phyloP scores from a whole-genome alignment of 1,139 yeast species.

The Williopsis jadinii region DNA sequence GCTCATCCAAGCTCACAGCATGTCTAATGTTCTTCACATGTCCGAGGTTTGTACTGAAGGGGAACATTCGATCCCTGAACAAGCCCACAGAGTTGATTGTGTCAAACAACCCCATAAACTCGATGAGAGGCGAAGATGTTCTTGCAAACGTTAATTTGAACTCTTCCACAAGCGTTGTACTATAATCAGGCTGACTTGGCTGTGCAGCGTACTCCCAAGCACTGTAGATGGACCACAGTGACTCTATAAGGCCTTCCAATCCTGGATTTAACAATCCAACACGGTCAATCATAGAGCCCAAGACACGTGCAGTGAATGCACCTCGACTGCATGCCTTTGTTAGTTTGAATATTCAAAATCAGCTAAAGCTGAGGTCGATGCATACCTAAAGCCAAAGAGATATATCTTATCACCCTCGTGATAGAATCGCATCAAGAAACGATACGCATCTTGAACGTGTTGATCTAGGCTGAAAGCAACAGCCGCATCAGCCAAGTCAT shows the following conservation, averaged over 20 bases:
- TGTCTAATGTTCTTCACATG: conserved; percentile 54
- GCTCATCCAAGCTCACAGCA: conserved; percentile 59
- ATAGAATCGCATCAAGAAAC: conserved; percentile 42
- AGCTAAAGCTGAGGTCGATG: not conserved
- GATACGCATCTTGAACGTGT: conserved; percentile 52
- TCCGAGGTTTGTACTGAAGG: conserved; percentile 43
- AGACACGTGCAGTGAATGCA: conserved; percentile 54
- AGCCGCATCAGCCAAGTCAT: conserved; percentile 37
- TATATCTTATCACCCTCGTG: conserved; percentile 42
- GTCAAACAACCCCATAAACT: conserved; percentile 62
- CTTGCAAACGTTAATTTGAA: conserved; percentile 47
- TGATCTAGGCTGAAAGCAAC: conserved; percentile 46
- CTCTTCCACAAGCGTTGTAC: conserved; percentile 39
- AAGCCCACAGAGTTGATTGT: conserved; percentile 60
- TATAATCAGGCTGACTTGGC: conserved; percentile 36
- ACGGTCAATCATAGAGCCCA: conserved; percentile 56
- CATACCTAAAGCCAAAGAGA: conserved; percentile 48
- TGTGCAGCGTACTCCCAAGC: conserved; percentile 59
- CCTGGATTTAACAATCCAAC: conserved; percentile 52
- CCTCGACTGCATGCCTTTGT: conserved; percentile 39
- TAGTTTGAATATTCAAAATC: too few relatives aligned
- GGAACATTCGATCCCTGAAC: conserved; percentile 48
- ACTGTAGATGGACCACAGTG: conserved; percentile 56
- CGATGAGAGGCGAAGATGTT: conserved; percentile 32
- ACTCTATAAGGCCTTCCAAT: conserved; percentile 42